Percentiles rank a stretch among this genome's conserved stretches.
Conservation (phyloP, 345 rosid genomes). For the Eucalyptus melliodora region DNA sequence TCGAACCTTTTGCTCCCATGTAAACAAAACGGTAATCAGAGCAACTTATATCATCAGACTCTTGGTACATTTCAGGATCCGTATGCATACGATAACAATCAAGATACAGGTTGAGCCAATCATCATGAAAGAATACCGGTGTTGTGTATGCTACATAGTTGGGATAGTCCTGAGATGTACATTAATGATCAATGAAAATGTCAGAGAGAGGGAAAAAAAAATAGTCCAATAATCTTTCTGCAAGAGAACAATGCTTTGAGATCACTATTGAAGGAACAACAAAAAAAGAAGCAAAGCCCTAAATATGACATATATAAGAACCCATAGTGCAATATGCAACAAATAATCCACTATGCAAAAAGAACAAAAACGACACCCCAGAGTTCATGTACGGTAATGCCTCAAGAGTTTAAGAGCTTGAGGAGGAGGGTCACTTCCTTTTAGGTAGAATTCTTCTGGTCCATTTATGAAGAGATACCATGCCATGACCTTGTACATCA, state of each 20-base stretch:
- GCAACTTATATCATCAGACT: conserved; percentile 56
- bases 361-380: background rate
- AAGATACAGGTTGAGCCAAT: conserved; percentile 85
- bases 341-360: background rate
- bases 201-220: background rate
- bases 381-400: background rate
- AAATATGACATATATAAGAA: background rate
- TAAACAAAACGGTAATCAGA: conserved; percentile 95
- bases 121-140: conserved; percentile 55
- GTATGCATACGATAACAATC: conserved; percentile 63
- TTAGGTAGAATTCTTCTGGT: background rate
- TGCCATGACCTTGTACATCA: background rate
- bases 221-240: background rate
- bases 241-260: background rate
- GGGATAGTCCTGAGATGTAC: conserved; percentile 73
- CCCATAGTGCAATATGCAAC: background rate
- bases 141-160: conserved; percentile 63
- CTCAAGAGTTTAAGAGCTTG: background rate
- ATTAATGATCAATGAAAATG: conserved; percentile 1
- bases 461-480: background rate
- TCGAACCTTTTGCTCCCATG: conserved; percentile 90
- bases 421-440: background rate
- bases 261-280: background rate
- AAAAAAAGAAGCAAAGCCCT: background rate
- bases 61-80: conserved; percentile 29